Percentiles rank a stretch among this genome's conserved stretches.
Evolutionary conservation across 2,329 filamentous ascomycete species (phyloP).

Genomic region (Ceratocystis huliohia): DNA sequence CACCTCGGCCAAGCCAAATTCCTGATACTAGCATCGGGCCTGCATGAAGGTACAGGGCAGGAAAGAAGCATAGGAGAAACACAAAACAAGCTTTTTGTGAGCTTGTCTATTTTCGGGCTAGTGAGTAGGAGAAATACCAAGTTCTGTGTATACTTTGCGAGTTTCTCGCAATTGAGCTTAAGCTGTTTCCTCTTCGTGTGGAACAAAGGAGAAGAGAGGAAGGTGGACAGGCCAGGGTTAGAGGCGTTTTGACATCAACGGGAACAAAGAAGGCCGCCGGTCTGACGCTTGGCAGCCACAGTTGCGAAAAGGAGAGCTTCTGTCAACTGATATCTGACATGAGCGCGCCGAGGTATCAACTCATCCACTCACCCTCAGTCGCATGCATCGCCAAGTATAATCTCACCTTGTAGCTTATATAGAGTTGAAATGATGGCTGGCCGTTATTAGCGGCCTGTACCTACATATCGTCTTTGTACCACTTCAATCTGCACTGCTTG

Average conservation of each 20-base stretch:
- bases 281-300: neutral
- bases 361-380: neutral
- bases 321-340: neutral
- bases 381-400: neutral
- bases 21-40: neutral
- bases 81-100: neutral
- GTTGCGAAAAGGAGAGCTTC: neutral
- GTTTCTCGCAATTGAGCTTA: neutral
- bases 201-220: too few relatives aligned
- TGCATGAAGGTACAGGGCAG: neutral
- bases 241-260: neutral
- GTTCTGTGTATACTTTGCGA: neutral
- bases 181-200: neutral
- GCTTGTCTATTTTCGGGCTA: conserved; percentile 2
- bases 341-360: neutral
- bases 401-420: neutral
- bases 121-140: neutral
- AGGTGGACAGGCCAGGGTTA: neutral
- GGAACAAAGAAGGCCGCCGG: neutral
- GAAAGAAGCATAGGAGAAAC: conserved; percentile 1
- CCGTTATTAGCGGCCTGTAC: neutral
- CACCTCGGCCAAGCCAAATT: neutral
- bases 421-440: neutral
- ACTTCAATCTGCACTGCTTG: neutral
- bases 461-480: neutral